A percentile compares a stretch with the other conserved stretches of the same genome.
phyloP scores from a whole-genome alignment of 345 rosid species.

The Jatropha curcas region DNA sequence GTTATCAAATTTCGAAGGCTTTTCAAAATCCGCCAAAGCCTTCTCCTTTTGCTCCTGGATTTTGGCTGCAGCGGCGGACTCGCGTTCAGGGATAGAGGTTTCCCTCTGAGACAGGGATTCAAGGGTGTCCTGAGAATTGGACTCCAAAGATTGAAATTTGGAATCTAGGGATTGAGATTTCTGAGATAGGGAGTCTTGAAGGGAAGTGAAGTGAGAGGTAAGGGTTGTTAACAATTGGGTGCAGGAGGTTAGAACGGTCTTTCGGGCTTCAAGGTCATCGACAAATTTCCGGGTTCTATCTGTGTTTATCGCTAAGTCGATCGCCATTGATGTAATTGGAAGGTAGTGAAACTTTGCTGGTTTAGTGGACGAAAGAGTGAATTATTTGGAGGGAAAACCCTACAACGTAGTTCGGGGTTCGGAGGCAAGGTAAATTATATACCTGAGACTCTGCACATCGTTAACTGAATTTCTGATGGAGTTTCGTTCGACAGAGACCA shows the following conservation, averaged over 20 bases:
- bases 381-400: neutral
- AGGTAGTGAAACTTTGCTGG: neutral
- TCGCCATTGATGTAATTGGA: constrained; percentile 24
- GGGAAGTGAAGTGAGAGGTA: constrained; percentile 45
- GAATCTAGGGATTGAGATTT: constrained; percentile 45
- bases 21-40: constrained; percentile 38
- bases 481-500: too few species aligned
- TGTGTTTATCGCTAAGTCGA: constrained; percentile 25
- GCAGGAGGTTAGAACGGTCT: constrained; percentile 42
- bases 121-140: constrained; percentile 32
- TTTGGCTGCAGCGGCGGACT: constrained; percentile 34
- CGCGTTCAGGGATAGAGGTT: constrained; percentile 43
- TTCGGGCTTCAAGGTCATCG: constrained; percentile 43
- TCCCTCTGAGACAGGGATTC: constrained; percentile 38
- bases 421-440: neutral
- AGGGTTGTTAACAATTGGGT: constrained; percentile 43
- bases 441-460: too few species aligned
- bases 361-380: neutral
- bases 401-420: constrained; percentile 5
- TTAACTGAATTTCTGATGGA: too few species aligned
- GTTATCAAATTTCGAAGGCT: constrained; percentile 7
- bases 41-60: constrained; percentile 34
- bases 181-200: constrained; percentile 35
- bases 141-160: constrained; percentile 39
- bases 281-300: constrained; percentile 44